Percentiles rank a stretch among this genome's conserved stretches.
Evolutionary conservation across 2,329 filamentous ascomycete genomes (phyloP).

Genomic region (Xylaria sp.): DNA sequence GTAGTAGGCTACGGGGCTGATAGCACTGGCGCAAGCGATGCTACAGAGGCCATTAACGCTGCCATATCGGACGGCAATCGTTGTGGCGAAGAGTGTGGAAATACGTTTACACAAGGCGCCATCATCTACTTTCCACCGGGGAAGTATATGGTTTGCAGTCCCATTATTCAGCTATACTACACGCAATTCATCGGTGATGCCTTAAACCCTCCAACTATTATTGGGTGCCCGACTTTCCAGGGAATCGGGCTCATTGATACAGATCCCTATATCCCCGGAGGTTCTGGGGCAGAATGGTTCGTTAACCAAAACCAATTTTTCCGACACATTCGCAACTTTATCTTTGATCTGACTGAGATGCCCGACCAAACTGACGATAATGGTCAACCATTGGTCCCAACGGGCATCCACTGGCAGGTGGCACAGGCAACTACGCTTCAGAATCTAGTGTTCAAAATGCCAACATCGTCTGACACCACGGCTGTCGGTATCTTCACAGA

Average conservation of each 20-base stretch:
- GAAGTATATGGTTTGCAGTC: constrained; percentile 17
- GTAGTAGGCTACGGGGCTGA: constrained; percentile 21
- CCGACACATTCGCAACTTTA: constrained; percentile 64
- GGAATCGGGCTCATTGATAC: constrained; percentile 35
- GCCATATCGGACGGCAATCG: constrained; percentile 5
- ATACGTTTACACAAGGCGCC: constrained; percentile 14
- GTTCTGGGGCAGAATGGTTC: constrained; percentile 51
- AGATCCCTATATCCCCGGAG: constrained; percentile 33
- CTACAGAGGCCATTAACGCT: constrained; percentile 18
- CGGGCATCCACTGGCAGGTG: constrained; percentile 71
- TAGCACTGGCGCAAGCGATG: neutral
- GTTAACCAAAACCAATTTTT: constrained; percentile 67
- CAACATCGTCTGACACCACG: constrained; percentile 48
- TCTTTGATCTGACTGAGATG: constrained; percentile 65
- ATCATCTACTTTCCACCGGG: constrained; percentile 24
- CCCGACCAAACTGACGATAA: constrained; percentile 39
- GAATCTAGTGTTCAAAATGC: constrained; percentile 68
- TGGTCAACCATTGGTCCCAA: constrained; percentile 53
- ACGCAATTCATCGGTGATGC: constrained; percentile 77
- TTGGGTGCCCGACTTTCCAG: constrained; percentile 63
- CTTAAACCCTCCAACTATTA: constrained; percentile 66
- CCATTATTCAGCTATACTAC: constrained; percentile 70
- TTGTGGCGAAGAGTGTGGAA: constrained; percentile 25
- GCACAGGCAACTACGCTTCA: constrained; percentile 67
- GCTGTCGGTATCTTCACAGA: constrained; percentile 71